Base-by-base conservation (phyloP, 768 basidiomycete species). In the Thelephora aurantiotincta region DNA sequence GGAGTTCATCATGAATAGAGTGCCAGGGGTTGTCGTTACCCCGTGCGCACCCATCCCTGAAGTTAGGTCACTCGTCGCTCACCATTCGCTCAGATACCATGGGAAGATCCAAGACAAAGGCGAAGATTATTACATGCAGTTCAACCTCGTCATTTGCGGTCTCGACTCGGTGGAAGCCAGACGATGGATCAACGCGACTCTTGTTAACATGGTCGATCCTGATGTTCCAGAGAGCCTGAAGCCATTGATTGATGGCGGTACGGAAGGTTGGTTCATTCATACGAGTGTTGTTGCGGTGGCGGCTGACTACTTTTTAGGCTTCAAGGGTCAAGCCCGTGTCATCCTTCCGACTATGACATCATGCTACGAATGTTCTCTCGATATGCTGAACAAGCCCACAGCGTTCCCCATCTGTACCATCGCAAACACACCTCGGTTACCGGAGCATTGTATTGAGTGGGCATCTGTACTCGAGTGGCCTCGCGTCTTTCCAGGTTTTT, bases 401-500 rank as follows among this genome's bases (percentile, higher is more conserved):
- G 84, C 83, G 11, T 99, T 93, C 62, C 96, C 96, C 2, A 97
- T 99, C 48, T 99, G 96, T 60, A 99, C 96, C 5, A 98, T 99
- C 54, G 94, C 96, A 49, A 98, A 98, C 60, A 99, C 96, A 0
- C 96, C 96, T 22, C 86, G 96, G 48, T 72, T 97, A 19, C 96
- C 96, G 1, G 96, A 99, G 58, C 96, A 99, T 58, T 98, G 96
- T 60, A 97, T 99, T 57, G 96, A 98, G 65, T 99, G 96, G 96
- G 96, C 96, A 0, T 93, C 89, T 35, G 96, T 98, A 11, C 71
- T 99, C 18, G 93, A 99, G 63, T 99, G 96, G 96, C 94, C 96
- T n/a, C 77, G 79, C 43, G 79, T 90, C 1, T 81, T 86, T 52
- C 86, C 84, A 61, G 89, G 93, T 92, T 47, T 51, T 16, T 41